Percentiles rank a stretch among this genome's conserved stretches.
Conservation (phyloP, 2,329 filamentous ascomycete species). For the Exserohilum rostratum region DNA sequence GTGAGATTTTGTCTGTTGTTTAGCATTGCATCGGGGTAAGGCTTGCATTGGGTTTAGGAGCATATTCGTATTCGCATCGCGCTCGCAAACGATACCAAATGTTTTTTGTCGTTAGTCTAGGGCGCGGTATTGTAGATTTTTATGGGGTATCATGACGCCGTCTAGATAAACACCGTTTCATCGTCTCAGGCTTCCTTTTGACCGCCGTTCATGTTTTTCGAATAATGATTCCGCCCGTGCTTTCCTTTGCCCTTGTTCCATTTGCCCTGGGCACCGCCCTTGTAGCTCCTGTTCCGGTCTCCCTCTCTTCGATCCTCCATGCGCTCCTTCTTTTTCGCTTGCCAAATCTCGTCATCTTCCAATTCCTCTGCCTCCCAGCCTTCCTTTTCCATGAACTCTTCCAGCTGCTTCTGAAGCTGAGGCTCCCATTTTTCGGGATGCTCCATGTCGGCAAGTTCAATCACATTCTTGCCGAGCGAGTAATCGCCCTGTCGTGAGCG, state of each 20-base stretch:
- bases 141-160: constrained; percentile 4
- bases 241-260: constrained; percentile 26
- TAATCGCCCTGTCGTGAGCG: constrained; percentile 85
- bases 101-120: neutral
- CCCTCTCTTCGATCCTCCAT: constrained; percentile 28
- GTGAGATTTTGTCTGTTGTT: neutral
- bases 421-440: constrained; percentile 83
- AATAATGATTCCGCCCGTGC: constrained; percentile 21
- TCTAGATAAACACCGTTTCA: neutral
- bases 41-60: too few relatives aligned
- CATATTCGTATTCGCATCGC: too few relatives aligned
- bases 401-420: constrained; percentile 67
- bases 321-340: constrained; percentile 53
- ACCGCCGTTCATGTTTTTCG: constrained; percentile 18
- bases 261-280: constrained; percentile 23
- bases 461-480: constrained; percentile 69
- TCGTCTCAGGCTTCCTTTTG: neutral
- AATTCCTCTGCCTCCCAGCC: constrained; percentile 39
- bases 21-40: neutral
- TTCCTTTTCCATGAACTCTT: constrained; percentile 57
- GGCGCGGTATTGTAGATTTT: neutral
- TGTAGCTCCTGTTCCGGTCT: constrained; percentile 27
- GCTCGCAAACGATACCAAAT: too few relatives aligned
- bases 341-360: constrained; percentile 37
- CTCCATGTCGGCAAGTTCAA: constrained; percentile 78